Percentiles rank a stretch among this genome's conserved stretches.
These are phyloP conservation scores for Helianthus tuberosus DNA, from an alignment of 129 eudicot genomes.

Conservation along the genomic window DNA sequence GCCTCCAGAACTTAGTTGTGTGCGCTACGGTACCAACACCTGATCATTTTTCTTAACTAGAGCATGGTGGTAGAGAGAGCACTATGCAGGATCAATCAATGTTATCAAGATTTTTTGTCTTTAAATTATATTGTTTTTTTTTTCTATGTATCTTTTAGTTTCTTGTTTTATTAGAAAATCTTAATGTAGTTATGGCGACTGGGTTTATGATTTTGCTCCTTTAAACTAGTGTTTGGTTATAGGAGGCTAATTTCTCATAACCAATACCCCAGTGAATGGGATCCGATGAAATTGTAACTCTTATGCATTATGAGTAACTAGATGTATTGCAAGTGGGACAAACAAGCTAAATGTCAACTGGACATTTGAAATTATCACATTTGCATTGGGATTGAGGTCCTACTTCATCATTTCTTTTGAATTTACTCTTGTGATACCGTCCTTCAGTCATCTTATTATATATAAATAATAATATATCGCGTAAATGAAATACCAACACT, in stretches of 20 bases:
- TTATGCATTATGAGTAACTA: neutral
- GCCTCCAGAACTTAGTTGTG: conserved; percentile 24
- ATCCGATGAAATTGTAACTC: neutral
- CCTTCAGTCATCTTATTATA: too few species aligned
- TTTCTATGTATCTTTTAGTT: neutral
- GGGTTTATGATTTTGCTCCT: too few species aligned
- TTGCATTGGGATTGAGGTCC: conserved; percentile 24
- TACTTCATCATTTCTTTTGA: neutral
- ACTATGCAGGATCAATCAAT: neutral
- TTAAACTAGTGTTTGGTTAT: neutral
- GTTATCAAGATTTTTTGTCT: neutral
- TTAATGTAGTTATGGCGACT: conserved; percentile 7
- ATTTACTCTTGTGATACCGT: too few species aligned
- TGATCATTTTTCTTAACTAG: conserved; percentile 1
- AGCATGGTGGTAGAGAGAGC: too few species aligned
- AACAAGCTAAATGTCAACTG: conserved; percentile 18
- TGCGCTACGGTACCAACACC: conserved; percentile 17
- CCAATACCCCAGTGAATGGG: neutral
- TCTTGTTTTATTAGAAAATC: neutral
- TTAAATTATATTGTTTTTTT: neutral
- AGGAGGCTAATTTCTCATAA: neutral
- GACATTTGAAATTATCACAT: conserved; percentile 11
- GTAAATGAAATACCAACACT: too few species aligned
- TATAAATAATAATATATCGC: too few species aligned
- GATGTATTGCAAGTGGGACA: neutral